phyloP scores from a whole-genome alignment of 495 filamentous ascomycete species.

The Cetradonia linearis region DNA sequence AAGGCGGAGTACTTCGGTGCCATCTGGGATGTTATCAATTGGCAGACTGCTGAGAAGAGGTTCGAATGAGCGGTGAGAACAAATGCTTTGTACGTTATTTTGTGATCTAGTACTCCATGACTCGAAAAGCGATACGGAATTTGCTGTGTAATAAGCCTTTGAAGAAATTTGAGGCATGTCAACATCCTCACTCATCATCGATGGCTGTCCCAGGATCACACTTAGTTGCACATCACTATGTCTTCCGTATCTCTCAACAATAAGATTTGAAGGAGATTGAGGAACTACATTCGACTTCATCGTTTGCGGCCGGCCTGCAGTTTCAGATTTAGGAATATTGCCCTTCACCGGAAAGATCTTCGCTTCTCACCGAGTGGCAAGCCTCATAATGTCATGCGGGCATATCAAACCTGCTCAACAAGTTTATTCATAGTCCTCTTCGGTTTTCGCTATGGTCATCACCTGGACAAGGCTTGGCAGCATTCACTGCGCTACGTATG shows the following conservation, averaged over 20 bases:
- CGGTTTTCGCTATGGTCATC: not conserved
- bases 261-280: not conserved
- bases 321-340: not conserved
- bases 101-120: too few species aligned
- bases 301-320: not conserved
- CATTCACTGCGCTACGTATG: not conserved
- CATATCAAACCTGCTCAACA: not conserved
- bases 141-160: not conserved
- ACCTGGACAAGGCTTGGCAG: not conserved
- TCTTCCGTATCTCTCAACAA: not conserved
- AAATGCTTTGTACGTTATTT: not conserved
- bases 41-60: conserved; percentile 85
- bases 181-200: not conserved
- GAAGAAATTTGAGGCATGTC: not conserved
- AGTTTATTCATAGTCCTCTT: not conserved
- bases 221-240: not conserved
- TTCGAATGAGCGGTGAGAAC: conserved; percentile 36
- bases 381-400: not conserved
- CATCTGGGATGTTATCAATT: conserved; percentile 97
- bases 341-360: too few species aligned
- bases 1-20: conserved; percentile 97
- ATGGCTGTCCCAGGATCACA: not conserved
- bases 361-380: not conserved
- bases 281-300: not conserved
- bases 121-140: not conserved